Base-by-base conservation (phyloP, 352 stramenopile genomes). In the Phytophthora litchii region DNA sequence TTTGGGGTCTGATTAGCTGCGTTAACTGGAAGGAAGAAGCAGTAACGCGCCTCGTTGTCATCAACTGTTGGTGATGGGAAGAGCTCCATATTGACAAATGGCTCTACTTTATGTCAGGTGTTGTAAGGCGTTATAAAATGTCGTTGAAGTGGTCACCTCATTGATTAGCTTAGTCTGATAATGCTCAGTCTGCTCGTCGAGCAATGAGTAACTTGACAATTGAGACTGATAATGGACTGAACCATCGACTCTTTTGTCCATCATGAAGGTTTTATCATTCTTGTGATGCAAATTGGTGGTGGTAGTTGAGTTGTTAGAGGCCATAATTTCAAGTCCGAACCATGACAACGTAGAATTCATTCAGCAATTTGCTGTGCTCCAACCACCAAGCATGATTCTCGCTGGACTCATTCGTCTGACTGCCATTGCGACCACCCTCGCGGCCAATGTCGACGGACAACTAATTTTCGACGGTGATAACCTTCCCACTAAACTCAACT, bases 41-140 rank as follows among this genome's bases (percentile, higher is more conserved):
- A 67, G 61, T 83, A 83, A 37, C 54, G 63, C 34, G 36, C 34
- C 37, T 67, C 67, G 38, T 62, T 73, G 25, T 57, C 54, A 37
- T 70, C 64, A 1, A 73, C 58, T 11, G 54, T 49, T 36, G 53
- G 58, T 21, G 58, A 6, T 8, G 63, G 58, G 35, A 75, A 75
- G 17, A 70, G 53, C 25, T 73, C 48, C 64, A 72, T 73, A 11
- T 29, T 55, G 16, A 42, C 31, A 17, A 20, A n/a, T 35, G 40
- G 29, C 44, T 25, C 13, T 42, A 42, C 45, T 0, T 35, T 48
- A 9, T 64, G 25, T 40, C 29, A 34, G 6, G 7, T 13, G 29
- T n/a, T 4, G 29, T 3, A 34, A 34, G 23, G 23, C 23, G 23
- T 27, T 27, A 27, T 27, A 27, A 27, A 27, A 5, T 27, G 23